These are phyloP conservation scores for Populus davidiana DNA, from an alignment of 345 rosid genomes.

Conservation along the genomic window DNA sequence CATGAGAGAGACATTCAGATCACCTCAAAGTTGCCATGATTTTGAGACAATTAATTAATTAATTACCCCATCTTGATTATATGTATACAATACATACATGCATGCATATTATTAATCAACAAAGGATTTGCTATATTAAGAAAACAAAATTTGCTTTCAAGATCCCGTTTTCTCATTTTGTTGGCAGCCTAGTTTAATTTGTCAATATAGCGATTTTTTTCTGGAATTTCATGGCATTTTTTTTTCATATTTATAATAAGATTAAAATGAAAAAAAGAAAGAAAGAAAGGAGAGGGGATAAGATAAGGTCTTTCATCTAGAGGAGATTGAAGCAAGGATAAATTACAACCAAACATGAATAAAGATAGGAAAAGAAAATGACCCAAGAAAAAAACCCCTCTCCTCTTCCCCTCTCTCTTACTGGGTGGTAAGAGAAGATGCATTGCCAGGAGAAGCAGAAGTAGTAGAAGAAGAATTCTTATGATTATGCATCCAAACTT, in stretches of 20 bases:
- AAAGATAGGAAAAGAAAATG: neutral
- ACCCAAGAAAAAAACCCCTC: neutral
- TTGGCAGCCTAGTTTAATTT: neutral
- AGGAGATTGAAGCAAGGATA: neutral
- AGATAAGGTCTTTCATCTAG: neutral
- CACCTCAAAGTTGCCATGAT: neutral
- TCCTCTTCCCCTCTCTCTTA: neutral
- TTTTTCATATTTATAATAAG: neutral
- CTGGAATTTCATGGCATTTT: neutral
- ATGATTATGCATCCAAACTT: conserved; percentile 78
- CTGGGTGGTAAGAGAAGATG: conserved; percentile 54
- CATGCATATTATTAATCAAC: neutral
- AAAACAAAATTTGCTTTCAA: neutral
- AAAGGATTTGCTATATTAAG: neutral
- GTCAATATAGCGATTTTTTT: neutral
- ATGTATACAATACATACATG: neutral
- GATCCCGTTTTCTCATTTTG: neutral
- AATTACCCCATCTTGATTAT: neutral
- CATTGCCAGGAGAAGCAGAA: conserved; percentile 44
- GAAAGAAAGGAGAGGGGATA: neutral
- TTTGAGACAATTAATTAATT: neutral
- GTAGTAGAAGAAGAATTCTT: conserved; percentile 44
- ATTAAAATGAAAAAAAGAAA: neutral
- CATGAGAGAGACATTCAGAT: neutral
- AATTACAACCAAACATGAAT: neutral